A percentile compares a stretch with the other conserved stretches of the same genome.
Conservation (phyloP, 2,329 filamentous ascomycete genomes). For the Colletotrichum sp. region DNA sequence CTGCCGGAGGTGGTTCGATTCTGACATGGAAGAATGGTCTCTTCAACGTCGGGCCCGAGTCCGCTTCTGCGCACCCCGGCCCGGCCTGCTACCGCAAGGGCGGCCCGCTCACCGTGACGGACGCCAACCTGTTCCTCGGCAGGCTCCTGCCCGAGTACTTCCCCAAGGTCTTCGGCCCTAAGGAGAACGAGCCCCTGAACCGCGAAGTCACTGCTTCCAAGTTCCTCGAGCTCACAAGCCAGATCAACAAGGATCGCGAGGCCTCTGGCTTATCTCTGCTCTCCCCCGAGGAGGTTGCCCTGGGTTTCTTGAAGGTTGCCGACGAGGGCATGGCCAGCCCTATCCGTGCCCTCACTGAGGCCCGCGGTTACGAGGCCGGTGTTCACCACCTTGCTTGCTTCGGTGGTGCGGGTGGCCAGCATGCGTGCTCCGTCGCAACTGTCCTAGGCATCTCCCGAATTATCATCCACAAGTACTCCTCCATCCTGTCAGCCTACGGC, state of each 20-base stretch:
- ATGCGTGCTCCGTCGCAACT: conserved; percentile 46
- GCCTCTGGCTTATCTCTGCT: conserved; percentile 27
- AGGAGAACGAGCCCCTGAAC: conserved; percentile 62
- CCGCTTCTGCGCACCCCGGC: conserved; percentile 72
- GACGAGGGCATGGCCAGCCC: conserved; percentile 40
- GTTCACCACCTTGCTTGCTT: conserved; percentile 40
- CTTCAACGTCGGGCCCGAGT: conserved; percentile 76
- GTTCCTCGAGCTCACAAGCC: conserved; percentile 44
- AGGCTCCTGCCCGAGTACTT: conserved; percentile 68
- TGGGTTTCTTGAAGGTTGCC: conserved; percentile 41
- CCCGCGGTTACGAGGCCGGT: conserved; percentile 37
- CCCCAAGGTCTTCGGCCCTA: conserved; percentile 74
- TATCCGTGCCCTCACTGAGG: conserved; percentile 39
- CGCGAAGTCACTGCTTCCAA: conserved; percentile 42
- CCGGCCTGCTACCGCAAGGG: conserved; percentile 77
- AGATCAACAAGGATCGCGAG: conserved; percentile 43
- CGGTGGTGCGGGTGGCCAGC: conserved; percentile 44
- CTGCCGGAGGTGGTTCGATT: conserved; percentile 75
- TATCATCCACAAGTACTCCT: conserved; percentile 50
- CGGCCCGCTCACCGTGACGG: conserved; percentile 74
- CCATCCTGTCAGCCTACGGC: conserved; percentile 51
- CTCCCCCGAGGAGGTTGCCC: conserved; percentile 38
- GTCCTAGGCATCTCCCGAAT: conserved; percentile 47
- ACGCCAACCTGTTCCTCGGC: conserved; percentile 74
- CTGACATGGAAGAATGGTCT: conserved; percentile 76